phyloP scores from a whole-genome alignment of 495 filamentous ascomycete species.

The Penicillium taxi region DNA sequence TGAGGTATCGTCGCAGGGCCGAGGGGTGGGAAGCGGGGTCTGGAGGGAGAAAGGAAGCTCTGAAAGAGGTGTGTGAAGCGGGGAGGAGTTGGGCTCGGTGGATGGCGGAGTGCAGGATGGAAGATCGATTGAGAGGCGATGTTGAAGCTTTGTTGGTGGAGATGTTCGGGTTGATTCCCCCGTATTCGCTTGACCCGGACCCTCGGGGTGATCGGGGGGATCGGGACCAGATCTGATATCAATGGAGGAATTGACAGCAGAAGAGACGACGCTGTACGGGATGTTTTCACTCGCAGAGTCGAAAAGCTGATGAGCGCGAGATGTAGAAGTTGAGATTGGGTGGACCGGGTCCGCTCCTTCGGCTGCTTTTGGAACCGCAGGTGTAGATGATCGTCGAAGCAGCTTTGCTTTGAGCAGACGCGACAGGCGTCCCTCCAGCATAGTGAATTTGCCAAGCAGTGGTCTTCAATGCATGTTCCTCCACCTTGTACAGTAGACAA shows the following conservation, averaged over 20 bases:
- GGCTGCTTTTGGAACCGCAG: conserved; percentile 22
- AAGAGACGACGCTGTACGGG: conserved; percentile 19
- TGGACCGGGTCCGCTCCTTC: conserved; percentile 24
- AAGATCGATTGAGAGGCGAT: conserved; percentile 4
- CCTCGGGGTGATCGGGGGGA: conserved; percentile 4
- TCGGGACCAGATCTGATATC: conserved; percentile 7
- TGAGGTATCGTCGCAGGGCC: conserved; percentile 20
- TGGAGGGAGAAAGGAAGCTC: conserved; percentile 15
- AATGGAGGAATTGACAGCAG: conserved; percentile 10
- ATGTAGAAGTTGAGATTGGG: conserved; percentile 20
- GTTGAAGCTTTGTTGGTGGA: too few relatives aligned
- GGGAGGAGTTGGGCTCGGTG: conserved; percentile 13
- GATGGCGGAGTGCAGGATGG: conserved; percentile 9
- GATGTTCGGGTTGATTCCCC: conserved; percentile 7
- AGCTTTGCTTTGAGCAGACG: conserved; percentile 33
- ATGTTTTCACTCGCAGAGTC: conserved; percentile 20
- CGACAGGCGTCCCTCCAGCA: conserved; percentile 30
- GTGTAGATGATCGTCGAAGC: conserved; percentile 33
- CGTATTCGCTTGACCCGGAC: conserved; percentile 1
- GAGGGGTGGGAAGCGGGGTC: conserved; percentile 18
- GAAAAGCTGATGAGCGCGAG: conserved; percentile 13
- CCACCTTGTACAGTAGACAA: too few relatives aligned
- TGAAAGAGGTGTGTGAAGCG: conserved; percentile 18
- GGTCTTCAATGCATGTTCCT: too few relatives aligned
- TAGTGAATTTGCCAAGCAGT: too few relatives aligned